Base-by-base conservation (phyloP, 2,329 filamentous ascomycete genomes). In the Fusarium compactum region DNA sequence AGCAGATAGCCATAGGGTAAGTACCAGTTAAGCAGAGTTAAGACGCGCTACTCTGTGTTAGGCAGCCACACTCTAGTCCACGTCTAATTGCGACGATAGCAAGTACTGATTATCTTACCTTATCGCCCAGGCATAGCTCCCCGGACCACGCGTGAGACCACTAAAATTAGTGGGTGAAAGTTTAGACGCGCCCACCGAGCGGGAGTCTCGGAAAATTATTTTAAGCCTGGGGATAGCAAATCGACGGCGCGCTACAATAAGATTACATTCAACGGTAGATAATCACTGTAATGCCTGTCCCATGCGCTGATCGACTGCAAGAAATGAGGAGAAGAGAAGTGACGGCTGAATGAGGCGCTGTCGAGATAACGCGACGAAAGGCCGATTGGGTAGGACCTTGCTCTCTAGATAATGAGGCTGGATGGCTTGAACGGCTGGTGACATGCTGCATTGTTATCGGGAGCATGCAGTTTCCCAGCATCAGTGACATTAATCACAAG, bases 41-140 rank as follows among this genome's bases (percentile, higher is more conserved):
- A 38, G 3, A 0, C 18, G 6, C 34, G 18, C 18, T 38, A 38
- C 34, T 2, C 6, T 12, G 10, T 4, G 18, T 38, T 38, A n/a
- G 3, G 18, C 2, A 0, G 34, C 1, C 12, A 38, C 34, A 11
- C 6, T 1, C 10, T 10, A 0, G 0, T 0, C 0, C 18, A 38
- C 18, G 18, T 7, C 3, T 3, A 1, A 7, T 4, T 6, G 10
- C 6, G 0, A 1, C 2, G 34, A 38, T 38, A n/a, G 0, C 3
- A n/a, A 38, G 34, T 38, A 38, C 18, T 38, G 34, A 38, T 38
- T 38, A 38, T 38, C 34, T 38, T 1, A 4, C 18, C 18, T 38
- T 38, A 38, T 12, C 34, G 9, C 5, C 4, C 34, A n/a, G 34
- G 18, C 34, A 38, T 18, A 38, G 1, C 16, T 6, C 16, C 16